A percentile compares a stretch with the other conserved stretches of the same genome.
Conservation (phyloP, 1,284 basidiomycete genomes). For the Testicularia cyperi region DNA sequence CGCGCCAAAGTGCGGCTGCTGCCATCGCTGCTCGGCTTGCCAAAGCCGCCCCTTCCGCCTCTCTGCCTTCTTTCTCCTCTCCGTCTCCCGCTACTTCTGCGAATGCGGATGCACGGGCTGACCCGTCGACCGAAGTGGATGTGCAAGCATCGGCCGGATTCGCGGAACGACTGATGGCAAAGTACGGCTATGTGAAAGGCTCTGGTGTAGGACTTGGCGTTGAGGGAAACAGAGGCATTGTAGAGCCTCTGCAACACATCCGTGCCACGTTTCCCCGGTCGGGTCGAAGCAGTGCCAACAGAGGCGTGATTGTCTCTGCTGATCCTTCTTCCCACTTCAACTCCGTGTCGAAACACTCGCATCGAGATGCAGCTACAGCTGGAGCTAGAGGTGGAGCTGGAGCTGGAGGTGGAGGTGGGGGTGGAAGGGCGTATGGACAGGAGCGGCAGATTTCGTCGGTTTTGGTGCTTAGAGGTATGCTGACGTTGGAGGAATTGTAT, state of each 20-base stretch:
- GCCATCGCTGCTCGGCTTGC: constrained; percentile 45
- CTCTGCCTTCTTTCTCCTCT: background rate
- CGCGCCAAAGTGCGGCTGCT: constrained; percentile 32
- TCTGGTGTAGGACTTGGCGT: constrained; percentile 53
- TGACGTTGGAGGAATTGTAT: background rate
- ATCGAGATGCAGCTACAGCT: too few species aligned
- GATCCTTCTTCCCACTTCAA: too few species aligned
- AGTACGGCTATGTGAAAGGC: constrained; percentile 47
- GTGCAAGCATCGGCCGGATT: too few species aligned
- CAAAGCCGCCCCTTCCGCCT: constrained; percentile 1
- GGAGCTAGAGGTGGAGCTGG: too few species aligned
- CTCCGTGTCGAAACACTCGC: too few species aligned
- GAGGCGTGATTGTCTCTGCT: too few species aligned
- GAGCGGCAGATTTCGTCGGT: constrained; percentile 13
- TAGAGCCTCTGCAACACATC: constrained; percentile 18
- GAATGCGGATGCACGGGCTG: too few species aligned
- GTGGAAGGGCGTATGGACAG: too few species aligned
- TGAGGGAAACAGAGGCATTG: constrained; percentile 44
- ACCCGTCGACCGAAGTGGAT: too few species aligned
- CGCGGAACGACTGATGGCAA: constrained; percentile 44
- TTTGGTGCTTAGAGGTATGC: constrained; percentile 18
- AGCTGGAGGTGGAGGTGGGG: too few species aligned
- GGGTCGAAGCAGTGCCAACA: too few species aligned
- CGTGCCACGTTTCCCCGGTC: too few species aligned
- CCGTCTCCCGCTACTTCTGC: background rate